Conservation (phyloP, 805 yeast genomes). For the Diddensiella santjacobensis region DNA sequence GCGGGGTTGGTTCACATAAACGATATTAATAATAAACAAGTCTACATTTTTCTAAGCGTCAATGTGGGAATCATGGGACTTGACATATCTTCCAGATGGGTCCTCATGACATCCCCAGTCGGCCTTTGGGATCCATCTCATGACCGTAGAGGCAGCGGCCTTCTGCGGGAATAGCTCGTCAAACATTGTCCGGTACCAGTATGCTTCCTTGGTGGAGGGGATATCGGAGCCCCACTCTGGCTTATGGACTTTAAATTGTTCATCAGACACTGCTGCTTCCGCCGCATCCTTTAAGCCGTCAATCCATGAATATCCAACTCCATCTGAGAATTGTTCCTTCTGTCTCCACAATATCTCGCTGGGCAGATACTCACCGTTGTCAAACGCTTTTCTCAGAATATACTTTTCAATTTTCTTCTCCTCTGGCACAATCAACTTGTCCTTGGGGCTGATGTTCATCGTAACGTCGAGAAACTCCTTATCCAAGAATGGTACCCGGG, state of each 20-base stretch:
- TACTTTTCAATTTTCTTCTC: slow-evolving; percentile 77
- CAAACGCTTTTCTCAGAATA: slow-evolving; percentile 95
- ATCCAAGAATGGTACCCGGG: slow-evolving; percentile 98
- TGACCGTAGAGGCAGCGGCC: slow-evolving; percentile 94
- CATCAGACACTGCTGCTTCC: slow-evolving; percentile 80
- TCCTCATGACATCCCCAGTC: slow-evolving; percentile 99
- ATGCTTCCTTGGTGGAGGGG: slow-evolving; percentile 98
- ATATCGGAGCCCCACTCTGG: slow-evolving; percentile 94
- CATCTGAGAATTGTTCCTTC: slow-evolving; percentile 99
- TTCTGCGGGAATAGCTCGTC: slow-evolving; percentile 87
- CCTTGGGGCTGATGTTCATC: slow-evolving; percentile 92
- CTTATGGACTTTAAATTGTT: slow-evolving; percentile 84
- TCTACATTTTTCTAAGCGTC: background rate
- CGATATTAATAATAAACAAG: too few relatives aligned
- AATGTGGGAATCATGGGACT: slow-evolving; percentile 52
- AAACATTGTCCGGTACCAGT: slow-evolving; percentile 96
- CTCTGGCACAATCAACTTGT: slow-evolving; percentile 78
- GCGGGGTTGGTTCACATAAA: too few relatives aligned
- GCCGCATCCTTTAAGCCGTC: slow-evolving; percentile 97
- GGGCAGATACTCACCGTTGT: slow-evolving; percentile 90
- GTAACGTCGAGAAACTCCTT: slow-evolving; percentile 84
- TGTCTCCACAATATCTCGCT: slow-evolving; percentile 98
- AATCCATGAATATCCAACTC: slow-evolving; percentile 99
- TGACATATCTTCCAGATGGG: slow-evolving; percentile 96
- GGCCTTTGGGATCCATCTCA: slow-evolving; percentile 99